Base-by-base conservation (phyloP, 2,329 filamentous ascomycete genomes). In the Colletotrichum noveboracense region DNA sequence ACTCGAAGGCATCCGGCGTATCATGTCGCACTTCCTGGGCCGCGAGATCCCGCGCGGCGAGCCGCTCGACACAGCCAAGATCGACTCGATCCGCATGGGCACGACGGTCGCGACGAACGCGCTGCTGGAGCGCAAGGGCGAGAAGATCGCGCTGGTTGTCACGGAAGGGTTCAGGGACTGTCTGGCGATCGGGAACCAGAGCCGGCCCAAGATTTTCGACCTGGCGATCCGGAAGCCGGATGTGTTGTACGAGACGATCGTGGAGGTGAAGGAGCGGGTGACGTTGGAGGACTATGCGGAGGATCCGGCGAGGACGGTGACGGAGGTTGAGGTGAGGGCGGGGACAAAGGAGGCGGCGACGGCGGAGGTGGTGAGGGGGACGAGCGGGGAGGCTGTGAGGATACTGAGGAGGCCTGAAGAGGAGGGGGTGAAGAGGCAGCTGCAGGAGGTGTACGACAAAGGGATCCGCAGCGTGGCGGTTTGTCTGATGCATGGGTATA, bases 71-170 rank as follows among this genome's bases (percentile, higher is more conserved):
- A 98, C 96, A 1, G 91, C 92, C 21, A 87, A 93, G 81, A 97
- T 98, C 79, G 95, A 97, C 79, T 96, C 94, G 71, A 98, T 98
- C 82, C 93, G 96, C 64, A 98, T 98, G 96, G 96, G 96, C 60
- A 98, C 96, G 2, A 98, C 96, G 0, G 96, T 98, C 14, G 96
- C 96, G 12, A 98, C 96, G 1, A 98, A 98, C 83, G 96, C 96
- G 0, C 86, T 98, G 71, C 89, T 98, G 3, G 96, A 98, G 84
- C 89, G 96, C 74, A 98, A 98, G 84, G 96, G 96, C 64, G 96
- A 98, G 86, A 92, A 92, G 79, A 96, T 97, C 81, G 96, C 95
- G 16, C 90, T 98, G 84, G 92, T 98, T 1, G 95, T 97, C 13
- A 98, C 95, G 2, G 93, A 93, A 78, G 96, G 96, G 0, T 98